phyloP scores from a whole-genome alignment of 306 rosid species.

The Prunus armeniaca region DNA sequence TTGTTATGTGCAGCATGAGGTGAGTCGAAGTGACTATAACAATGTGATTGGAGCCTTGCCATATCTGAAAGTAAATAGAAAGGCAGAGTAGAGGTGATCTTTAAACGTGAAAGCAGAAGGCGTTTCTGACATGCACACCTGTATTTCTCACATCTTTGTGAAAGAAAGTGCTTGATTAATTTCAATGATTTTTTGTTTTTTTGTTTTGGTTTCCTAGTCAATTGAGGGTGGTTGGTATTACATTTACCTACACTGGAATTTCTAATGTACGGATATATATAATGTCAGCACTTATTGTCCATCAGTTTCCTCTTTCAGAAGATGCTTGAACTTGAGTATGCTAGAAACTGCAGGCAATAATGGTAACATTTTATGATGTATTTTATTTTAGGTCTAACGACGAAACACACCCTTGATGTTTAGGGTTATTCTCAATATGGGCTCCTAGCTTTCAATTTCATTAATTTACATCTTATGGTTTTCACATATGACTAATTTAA shows the following conservation, averaged over 20 bases:
- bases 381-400: background rate
- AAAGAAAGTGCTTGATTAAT: background rate
- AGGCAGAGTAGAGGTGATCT: constrained; percentile 39
- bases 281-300: background rate
- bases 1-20: constrained; percentile 52
- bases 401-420: no score
- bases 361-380: background rate
- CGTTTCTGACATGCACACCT: constrained; percentile 22
- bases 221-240: constrained; percentile 14
- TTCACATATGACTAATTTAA: no score
- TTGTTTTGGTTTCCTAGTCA: constrained; percentile 9
- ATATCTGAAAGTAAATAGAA: constrained; percentile 83
- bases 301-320: background rate
- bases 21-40: constrained; percentile 81
- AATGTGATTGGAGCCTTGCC: constrained; percentile 88
- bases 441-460: no score
- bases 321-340: background rate
- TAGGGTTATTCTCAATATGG: no score
- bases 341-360: background rate
- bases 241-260: constrained; percentile 12
- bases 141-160: constrained; percentile 8
- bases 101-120: background rate
- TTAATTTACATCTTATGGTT: fast-evolving
- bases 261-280: background rate
- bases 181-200: background rate